Evolutionary conservation across 345 rosid genomes (phyloP).

Genomic region (Aquilaria sinensis): DNA sequence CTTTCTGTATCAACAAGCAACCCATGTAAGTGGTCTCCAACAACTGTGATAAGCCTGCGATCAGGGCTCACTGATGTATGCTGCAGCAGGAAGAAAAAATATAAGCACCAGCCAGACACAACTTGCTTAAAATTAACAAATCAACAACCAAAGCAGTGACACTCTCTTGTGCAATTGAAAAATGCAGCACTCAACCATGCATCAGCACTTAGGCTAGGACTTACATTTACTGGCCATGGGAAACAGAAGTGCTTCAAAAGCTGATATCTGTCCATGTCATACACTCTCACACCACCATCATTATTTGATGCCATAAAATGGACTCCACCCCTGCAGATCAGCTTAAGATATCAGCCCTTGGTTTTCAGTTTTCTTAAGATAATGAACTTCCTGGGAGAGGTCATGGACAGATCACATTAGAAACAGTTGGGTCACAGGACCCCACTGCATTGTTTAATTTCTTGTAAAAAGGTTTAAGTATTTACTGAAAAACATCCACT

Average conservation of each 20-base stretch:
- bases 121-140: neutral
- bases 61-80: slow-evolving; percentile 63
- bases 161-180: neutral
- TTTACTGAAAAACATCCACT: too few relatives aligned
- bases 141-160: neutral
- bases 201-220: slow-evolving; percentile 7
- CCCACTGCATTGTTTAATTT: too few relatives aligned
- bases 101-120: neutral
- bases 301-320: slow-evolving; percentile 52
- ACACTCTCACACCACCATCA: slow-evolving; percentile 43
- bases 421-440: too few relatives aligned
- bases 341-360: neutral
- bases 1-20: slow-evolving; percentile 45
- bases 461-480: too few relatives aligned
- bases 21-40: slow-evolving; percentile 54
- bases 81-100: slow-evolving; percentile 28
- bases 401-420: neutral
- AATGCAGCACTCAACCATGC: slow-evolving; percentile 1
- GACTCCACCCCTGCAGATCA: slow-evolving; percentile 47
- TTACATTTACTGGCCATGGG: slow-evolving; percentile 68
- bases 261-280: slow-evolving; percentile 48
- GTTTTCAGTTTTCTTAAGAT: neutral
- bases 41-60: slow-evolving; percentile 33
- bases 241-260: slow-evolving; percentile 36
- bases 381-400: neutral